phyloP scores from a whole-genome alignment of 106 monocot species.

The Hemerocallis citrina region DNA sequence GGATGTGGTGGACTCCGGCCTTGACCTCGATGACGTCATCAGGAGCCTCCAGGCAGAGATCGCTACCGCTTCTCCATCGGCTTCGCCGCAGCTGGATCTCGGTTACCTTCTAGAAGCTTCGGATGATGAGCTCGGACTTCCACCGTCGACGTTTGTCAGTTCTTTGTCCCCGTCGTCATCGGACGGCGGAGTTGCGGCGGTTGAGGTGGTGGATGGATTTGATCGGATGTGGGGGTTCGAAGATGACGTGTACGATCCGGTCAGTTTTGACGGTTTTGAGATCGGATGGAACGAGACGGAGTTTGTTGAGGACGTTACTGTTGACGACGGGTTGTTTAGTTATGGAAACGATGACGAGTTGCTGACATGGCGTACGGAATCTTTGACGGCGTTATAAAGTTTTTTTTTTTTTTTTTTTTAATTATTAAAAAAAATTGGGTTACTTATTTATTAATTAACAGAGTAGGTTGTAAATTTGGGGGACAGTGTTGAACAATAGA shows the following conservation, averaged over 20 bases:
- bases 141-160: slow-evolving; percentile 29
- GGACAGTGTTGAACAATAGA: no score
- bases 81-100: slow-evolving; percentile 10
- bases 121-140: slow-evolving; percentile 55
- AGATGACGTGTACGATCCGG: neutral
- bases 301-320: neutral
- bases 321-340: neutral
- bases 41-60: slow-evolving; percentile 48
- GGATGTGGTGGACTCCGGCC: neutral
- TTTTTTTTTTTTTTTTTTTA: no score
- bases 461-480: no score
- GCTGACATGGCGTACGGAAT: no score
- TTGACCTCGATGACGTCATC: slow-evolving; percentile 31
- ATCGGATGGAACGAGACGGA: neutral
- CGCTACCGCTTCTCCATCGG: neutral
- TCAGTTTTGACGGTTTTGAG: neutral
- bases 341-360: no score
- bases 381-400: no score
- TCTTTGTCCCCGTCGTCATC: neutral
- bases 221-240: slow-evolving; percentile 2
- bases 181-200: neutral
- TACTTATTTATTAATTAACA: no score
- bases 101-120: slow-evolving; percentile 48
- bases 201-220: neutral
- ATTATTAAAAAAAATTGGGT: no score